These are phyloP conservation scores for Lolium perenne DNA, from an alignment of 176 grass and related monocot species.

Conservation along the genomic window DNA sequence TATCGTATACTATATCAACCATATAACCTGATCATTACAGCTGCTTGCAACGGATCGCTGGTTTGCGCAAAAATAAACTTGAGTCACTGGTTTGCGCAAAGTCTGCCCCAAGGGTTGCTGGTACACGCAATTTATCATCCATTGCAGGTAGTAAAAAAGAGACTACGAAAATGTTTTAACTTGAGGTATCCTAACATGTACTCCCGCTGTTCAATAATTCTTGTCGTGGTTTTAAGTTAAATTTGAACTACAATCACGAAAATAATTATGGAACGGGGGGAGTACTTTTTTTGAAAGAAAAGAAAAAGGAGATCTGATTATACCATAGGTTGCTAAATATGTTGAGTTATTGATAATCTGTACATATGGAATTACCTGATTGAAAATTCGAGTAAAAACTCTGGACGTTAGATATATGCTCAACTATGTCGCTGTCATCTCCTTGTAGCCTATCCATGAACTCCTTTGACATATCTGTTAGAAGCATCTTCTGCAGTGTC, in stretches of 20 bases:
- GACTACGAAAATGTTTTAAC: neutral
- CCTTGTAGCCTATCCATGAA: constrained; percentile 43
- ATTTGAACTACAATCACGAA: too few species aligned
- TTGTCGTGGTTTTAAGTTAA: too few species aligned
- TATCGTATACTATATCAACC: too few species aligned
- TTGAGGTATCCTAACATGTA: neutral
- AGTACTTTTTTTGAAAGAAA: neutral
- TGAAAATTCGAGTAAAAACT: constrained; percentile 34
- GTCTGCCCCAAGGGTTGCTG: too few species aligned
- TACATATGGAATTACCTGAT: constrained; percentile 40
- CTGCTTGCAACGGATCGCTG: too few species aligned
- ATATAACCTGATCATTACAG: too few species aligned
- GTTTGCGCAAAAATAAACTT: too few species aligned
- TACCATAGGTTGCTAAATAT: neutral
- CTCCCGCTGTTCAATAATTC: neutral
- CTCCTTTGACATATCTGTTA: constrained; percentile 42
- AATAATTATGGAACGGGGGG: too few species aligned
- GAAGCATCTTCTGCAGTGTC: constrained; percentile 40
- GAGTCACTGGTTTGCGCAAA: too few species aligned
- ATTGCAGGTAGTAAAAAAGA: neutral
- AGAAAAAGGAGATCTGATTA: neutral
- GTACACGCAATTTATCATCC: too few species aligned
- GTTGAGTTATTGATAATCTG: neutral
- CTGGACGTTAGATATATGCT: constrained; percentile 42
- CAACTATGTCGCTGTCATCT: constrained; percentile 38